These are phyloP conservation scores for Coccomyxa sp. DNA, from an alignment of 139 green algal species.

Conservation along the genomic window DNA sequence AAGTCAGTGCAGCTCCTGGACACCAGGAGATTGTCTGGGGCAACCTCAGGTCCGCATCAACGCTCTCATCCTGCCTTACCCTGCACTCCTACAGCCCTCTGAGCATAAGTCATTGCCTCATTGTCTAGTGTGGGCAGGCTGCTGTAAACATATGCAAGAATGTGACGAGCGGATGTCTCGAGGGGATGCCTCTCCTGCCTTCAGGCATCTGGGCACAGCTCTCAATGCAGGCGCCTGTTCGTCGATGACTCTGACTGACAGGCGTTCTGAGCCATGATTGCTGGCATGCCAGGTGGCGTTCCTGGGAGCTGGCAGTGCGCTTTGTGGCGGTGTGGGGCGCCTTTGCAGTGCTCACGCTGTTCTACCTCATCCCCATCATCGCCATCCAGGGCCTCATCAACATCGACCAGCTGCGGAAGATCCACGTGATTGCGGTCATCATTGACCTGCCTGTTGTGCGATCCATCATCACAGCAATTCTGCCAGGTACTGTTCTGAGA, in stretches of 20 bases:
- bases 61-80: background rate
- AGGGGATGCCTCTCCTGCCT: no score
- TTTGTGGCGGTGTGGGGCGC: conserved; percentile 12
- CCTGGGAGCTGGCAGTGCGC: conserved; percentile 34
- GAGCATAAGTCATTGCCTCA: no score
- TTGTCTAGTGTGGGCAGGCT: no score
- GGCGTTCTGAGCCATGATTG: no score
- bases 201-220: no score
- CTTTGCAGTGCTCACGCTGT: conserved; percentile 20
- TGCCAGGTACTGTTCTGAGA: background rate
- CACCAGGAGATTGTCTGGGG: conserved; percentile 52
- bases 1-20: conserved; percentile 31
- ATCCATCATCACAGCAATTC: conserved; percentile 12
- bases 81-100: background rate
- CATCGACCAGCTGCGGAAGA: conserved; percentile 9
- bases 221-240: no score
- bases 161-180: no score
- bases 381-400: conserved; percentile 17
- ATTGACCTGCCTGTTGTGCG: conserved; percentile 9
- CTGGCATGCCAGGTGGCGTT: conserved; percentile 14
- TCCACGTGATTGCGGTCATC: conserved; percentile 2
- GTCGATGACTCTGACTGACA: no score
- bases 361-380: conserved; percentile 21
- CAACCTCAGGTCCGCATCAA: conserved; percentile 34
- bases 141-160: no score